These are phyloP conservation scores for Solanum hybrid DNA, from an alignment of 305 asterid genomes.

Conservation along the genomic window DNA sequence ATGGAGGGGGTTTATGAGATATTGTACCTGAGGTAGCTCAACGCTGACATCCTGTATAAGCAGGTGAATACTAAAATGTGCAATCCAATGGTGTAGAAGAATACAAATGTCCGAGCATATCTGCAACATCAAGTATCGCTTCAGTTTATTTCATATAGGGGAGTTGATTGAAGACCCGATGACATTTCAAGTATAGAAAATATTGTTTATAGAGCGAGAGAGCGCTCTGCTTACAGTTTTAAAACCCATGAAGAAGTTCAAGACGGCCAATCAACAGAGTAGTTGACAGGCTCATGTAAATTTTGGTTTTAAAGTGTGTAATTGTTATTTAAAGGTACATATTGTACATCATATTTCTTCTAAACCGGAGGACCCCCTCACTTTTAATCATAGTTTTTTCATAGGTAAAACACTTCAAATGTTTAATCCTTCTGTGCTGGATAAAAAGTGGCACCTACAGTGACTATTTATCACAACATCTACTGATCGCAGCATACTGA, in stretches of 20 bases:
- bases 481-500: not conserved
- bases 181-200: not conserved
- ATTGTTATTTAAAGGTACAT: not conserved
- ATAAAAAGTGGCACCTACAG: not conserved
- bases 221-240: not conserved
- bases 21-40: conserved; percentile 78
- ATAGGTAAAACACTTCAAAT: not conserved
- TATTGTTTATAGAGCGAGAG: not conserved
- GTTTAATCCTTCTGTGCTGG: not conserved
- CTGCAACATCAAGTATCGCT: conserved; percentile 30
- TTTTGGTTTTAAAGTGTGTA: not conserved
- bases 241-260: not conserved
- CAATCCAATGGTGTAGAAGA: conserved; percentile 94
- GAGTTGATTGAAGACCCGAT: not conserved
- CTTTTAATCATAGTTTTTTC: not conserved
- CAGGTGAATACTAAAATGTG: conserved; percentile 92
- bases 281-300: not conserved
- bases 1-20: not conserved
- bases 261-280: not conserved
- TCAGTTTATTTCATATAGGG: not conserved
- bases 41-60: conserved; percentile 94
- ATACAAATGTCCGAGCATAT: conserved; percentile 89
- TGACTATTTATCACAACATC: not conserved
- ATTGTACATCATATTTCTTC: not conserved
- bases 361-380: not conserved